phyloP scores from a whole-genome alignment of 2,329 filamentous ascomycete genomes.

The Coniochaeta ligniaria region DNA sequence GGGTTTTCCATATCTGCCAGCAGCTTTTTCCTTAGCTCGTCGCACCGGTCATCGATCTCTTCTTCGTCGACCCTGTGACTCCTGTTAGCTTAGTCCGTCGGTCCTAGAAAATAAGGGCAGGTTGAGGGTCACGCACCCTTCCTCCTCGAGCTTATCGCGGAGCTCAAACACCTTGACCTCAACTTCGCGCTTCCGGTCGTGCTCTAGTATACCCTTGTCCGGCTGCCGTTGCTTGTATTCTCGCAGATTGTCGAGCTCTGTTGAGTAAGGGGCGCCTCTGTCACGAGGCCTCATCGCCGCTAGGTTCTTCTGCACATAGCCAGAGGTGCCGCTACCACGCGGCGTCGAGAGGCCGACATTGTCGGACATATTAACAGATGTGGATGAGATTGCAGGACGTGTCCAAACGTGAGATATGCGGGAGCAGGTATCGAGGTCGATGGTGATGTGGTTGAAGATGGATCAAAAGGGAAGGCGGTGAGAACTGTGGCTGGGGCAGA shows the following conservation, averaged over 20 bases:
- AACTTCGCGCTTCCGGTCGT: slow-evolving; percentile 83
- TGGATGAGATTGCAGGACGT: neutral
- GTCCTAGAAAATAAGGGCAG: neutral
- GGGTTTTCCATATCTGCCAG: slow-evolving; percentile 44
- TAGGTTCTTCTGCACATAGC: slow-evolving; percentile 94
- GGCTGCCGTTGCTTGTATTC: slow-evolving; percentile 71
- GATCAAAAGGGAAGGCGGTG: slow-evolving; percentile 8
- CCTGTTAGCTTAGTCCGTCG: slow-evolving; percentile 6
- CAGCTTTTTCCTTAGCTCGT: slow-evolving; percentile 58
- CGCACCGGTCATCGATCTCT: slow-evolving; percentile 76
- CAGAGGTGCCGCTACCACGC: slow-evolving; percentile 89
- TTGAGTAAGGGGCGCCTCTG: slow-evolving; percentile 68
- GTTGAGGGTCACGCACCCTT: slow-evolving; percentile 55
- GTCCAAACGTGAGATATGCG: no score
- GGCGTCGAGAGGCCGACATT: slow-evolving; percentile 96
- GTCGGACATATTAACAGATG: slow-evolving; percentile 63
- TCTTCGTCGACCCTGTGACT: slow-evolving; percentile 66
- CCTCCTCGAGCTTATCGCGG: slow-evolving; percentile 85
- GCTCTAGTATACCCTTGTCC: slow-evolving; percentile 87
- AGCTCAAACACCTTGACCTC: slow-evolving; percentile 93
- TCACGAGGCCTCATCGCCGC: slow-evolving; percentile 84
- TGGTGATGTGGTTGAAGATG: neutral
- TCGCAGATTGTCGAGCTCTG: slow-evolving; percentile 59
- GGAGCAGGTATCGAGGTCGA: no score
- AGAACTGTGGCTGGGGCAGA: slow-evolving; percentile 2